A percentile compares a stretch with the other conserved stretches of the same genome.
phyloP scores from a whole-genome alignment of 306 rosid species.

The Leucaena leucocephala region DNA sequence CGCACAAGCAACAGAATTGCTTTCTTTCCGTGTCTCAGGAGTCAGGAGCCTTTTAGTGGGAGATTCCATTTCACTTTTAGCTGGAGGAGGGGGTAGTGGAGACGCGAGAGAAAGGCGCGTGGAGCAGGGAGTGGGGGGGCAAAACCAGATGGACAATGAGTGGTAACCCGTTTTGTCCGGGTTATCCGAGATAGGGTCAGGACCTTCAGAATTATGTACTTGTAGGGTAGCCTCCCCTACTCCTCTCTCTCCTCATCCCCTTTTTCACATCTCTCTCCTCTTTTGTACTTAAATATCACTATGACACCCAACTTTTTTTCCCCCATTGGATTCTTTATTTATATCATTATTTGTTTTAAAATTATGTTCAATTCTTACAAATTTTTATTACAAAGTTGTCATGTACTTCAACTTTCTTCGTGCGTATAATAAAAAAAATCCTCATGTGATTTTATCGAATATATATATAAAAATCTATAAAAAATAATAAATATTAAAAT shows the following conservation, averaged over 20 bases:
- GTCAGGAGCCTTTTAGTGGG: background rate
- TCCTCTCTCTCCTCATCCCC: background rate
- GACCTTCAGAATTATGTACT: background rate
- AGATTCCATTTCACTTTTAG: background rate
- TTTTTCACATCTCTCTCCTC: background rate
- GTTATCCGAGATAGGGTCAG: constrained; percentile 35
- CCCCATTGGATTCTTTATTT: background rate
- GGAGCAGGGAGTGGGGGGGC: constrained; percentile 19
- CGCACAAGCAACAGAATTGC: background rate
- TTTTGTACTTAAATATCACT: background rate
- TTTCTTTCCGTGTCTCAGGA: background rate
- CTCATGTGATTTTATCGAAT: too few relatives aligned
- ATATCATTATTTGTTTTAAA: background rate
- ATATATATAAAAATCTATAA: too few relatives aligned
- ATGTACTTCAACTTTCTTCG: background rate
- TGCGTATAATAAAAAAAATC: too few relatives aligned
- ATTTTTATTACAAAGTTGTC: background rate
- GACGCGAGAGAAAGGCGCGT: constrained; percentile 41
- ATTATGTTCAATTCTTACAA: background rate
- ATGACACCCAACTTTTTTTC: background rate
- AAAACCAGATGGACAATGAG: constrained; percentile 44
- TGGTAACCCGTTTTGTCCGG: constrained; percentile 77
- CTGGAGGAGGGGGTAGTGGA: background rate
- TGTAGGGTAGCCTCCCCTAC: constrained; percentile 2
- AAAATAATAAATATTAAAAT: too few relatives aligned